A percentile compares a stretch with the other conserved stretches of the same genome.
phyloP scores from a whole-genome alignment of 495 filamentous ascomycete species.

The Sabuloglossum arenarium region DNA sequence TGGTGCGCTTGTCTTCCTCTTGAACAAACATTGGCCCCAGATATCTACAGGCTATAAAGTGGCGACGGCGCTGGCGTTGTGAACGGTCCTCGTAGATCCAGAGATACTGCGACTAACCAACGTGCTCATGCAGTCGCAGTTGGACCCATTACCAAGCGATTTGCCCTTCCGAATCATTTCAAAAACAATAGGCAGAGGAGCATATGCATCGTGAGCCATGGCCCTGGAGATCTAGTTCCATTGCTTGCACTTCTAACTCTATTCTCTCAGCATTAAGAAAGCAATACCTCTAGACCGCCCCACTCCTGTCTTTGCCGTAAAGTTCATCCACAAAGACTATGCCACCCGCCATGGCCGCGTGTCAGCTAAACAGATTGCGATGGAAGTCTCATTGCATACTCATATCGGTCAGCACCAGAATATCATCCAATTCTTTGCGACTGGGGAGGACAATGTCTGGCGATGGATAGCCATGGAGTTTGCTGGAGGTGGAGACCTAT shows the following conservation, averaged over 20 bases:
- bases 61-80: too few species aligned
- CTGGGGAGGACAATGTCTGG: constrained; percentile 78
- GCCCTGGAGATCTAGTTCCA: not conserved
- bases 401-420: constrained; percentile 78
- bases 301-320: constrained; percentile 73
- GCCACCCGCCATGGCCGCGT: constrained; percentile 76
- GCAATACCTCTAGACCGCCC: constrained; percentile 44
- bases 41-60: too few species aligned
- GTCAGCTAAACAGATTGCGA: constrained; percentile 62
- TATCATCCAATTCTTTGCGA: constrained; percentile 77
- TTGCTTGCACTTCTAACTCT: not conserved
- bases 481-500: constrained; percentile 87
- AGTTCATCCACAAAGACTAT: constrained; percentile 95
- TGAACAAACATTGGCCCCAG: not conserved
- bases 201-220: constrained; percentile 75
- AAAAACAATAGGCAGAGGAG: constrained; percentile 86
- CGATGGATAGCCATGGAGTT: constrained; percentile 97
- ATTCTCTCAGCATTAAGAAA: constrained; percentile 48
- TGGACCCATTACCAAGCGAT: constrained; percentile 65
- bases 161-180: constrained; percentile 89
- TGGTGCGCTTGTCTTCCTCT: not conserved
- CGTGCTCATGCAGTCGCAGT: constrained; percentile 43
- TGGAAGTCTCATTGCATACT: constrained; percentile 76
- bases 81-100: too few species aligned
- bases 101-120: not conserved